Evolutionary conservation across 75 land plant species (phyloP), one percentile per base, ranked within the genome.

Genomic region (Gnetum montanum): DNA sequence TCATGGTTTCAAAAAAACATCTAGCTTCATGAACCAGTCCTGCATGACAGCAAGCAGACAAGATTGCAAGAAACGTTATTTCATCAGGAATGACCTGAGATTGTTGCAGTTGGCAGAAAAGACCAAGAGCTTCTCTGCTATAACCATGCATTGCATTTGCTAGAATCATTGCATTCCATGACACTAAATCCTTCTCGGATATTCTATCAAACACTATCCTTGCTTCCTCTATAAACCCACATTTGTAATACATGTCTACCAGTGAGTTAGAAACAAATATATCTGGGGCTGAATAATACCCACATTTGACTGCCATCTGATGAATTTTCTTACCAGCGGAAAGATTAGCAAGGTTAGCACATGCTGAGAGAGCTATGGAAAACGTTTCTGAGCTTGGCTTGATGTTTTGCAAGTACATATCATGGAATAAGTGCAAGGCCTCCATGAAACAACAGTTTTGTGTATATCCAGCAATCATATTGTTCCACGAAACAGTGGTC

Each of bases 111-210:
- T 27, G 15, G 13, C 33, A 29, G 23, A 64, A 37, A 58, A 64
- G 62, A 30, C 11, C 49, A 11, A 63, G 44, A 13, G 73, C 69
- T 43, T 30, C 43, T 15, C 35, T 12, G 49, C 23, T 27, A 34
- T 52, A 38, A 16, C 55, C 62, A 23, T 50, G 51, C 40, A 61
- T 62, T 49, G 58, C 70, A 68, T 69, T 63, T 25, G 47, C 31
- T 10, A 70, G 27, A 12, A 77, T 59, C 67, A 81, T 58, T 12
- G 76, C 57, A 43, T 72, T 75, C 72, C 65, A 81, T 38, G 79
- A 69, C 11, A 76, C 61, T 19, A 69, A 56, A 63, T 76, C 72
- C 54, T 48, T 44, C n/a, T 49, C 22, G 49, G 46, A 24, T 62
- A 63, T 63, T 19, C 31, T 46, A 18, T 51, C 57, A 63, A 73